Base-by-base conservation (phyloP, 495 filamentous ascomycete genomes). In the Hamigera avellanea region DNA sequence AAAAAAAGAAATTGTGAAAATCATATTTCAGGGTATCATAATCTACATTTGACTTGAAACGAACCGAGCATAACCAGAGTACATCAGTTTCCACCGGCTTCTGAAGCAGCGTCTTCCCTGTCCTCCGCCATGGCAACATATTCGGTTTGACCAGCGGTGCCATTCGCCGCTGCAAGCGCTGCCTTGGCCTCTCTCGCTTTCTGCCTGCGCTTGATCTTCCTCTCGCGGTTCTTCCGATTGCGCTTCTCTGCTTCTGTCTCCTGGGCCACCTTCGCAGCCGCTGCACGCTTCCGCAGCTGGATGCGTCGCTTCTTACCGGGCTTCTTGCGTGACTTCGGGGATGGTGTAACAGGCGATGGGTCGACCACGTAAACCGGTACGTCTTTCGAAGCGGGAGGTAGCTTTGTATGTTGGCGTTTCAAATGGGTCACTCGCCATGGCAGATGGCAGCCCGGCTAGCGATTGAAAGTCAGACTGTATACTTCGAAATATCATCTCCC, bases 241-340 rank as follows among this genome's bases (percentile, higher is more conserved):
- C 61, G 56, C 43, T 68, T 68, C 46, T 68, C 64, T 1, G 61
- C 62, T n/a, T 66, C 62, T 0, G 45, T 46, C 42, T 61, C 53
- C 35, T 62, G 59, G 0, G 59, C 57, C 28, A 29, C 37, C 25
- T 56, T 34, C 2, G 52, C 56, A 1, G 46, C 49, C 5, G 40
- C 44, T 7, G 46, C 41, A 3, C 48, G 49, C 48, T 63, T 68
- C 33, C 64, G 62, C 31, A 66, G 35, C 33, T 62, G 55, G 8
- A 68, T 40, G 1, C 64, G 64, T 2, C 64, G 52, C 45, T 68
- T 68, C 44, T 68, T 68, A 9, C 64, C 64, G 0, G 64, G 62
- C 53, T 68, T 68, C 46, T 64, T 66, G 18, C 50, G 50, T 6
- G 62, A 56, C 27, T 47, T 48, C 1, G 56, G 60, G 8, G 48